These are phyloP conservation scores for Ophiobolus disseminans DNA, from an alignment of 2,329 filamentous ascomycete species.

Conservation along the genomic window DNA sequence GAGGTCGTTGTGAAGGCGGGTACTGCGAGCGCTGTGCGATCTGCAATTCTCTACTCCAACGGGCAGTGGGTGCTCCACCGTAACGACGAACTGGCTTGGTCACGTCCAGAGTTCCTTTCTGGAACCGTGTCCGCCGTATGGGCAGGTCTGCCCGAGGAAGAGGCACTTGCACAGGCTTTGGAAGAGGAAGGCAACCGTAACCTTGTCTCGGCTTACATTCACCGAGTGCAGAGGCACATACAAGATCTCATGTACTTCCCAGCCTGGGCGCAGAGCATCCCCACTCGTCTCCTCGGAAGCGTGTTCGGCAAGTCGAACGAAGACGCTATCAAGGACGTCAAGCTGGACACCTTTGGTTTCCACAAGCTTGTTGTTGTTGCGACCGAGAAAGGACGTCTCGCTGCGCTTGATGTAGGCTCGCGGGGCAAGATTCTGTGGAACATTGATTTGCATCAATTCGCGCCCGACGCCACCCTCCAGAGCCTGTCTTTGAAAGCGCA, in stretches of 20 bases:
- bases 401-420: conserved; percentile 78
- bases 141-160: conserved; percentile 76
- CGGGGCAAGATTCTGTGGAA: conserved; percentile 80
- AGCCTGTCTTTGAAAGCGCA: conserved; percentile 58
- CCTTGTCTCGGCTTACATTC: conserved; percentile 80
- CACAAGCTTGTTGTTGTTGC: conserved; percentile 83
- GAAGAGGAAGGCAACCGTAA: conserved; percentile 87
- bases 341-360: conserved; percentile 82
- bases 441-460: conserved; percentile 66
- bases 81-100: conserved; percentile 83
- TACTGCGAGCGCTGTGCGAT: conserved; percentile 76
- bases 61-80: conserved; percentile 84
- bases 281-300: conserved; percentile 68
- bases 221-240: conserved; percentile 82
- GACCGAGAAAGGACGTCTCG: conserved; percentile 78
- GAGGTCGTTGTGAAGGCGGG: conserved; percentile 78
- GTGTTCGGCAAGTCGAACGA: conserved; percentile 65
- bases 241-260: conserved; percentile 80
- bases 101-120: conserved; percentile 81
- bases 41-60: conserved; percentile 69
- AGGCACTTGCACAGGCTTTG: conserved; percentile 78
- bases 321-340: conserved; percentile 59
- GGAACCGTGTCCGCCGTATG: conserved; percentile 80
- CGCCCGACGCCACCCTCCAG: conserved; percentile 65
- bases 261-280: conserved; percentile 72